Evolutionary conservation across 2,329 filamentous ascomycete genomes (phyloP).

Genomic region (Apiospora sp.): DNA sequence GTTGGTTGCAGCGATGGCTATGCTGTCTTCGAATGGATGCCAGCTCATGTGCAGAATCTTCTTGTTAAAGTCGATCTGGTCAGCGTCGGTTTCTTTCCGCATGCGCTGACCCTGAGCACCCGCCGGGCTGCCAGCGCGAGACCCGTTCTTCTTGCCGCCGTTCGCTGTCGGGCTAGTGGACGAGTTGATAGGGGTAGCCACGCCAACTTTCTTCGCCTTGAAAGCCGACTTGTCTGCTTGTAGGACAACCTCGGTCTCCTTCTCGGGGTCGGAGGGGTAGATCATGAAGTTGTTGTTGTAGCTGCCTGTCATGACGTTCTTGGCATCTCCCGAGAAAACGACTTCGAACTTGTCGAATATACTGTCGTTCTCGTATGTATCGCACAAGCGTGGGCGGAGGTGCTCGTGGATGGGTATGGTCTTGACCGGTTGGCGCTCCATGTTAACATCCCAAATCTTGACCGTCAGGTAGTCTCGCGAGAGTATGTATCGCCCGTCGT

Average conservation of each 20-base stretch:
- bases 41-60: slow-evolving; percentile 99
- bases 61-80: slow-evolving; percentile 99
- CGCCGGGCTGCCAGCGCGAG: slow-evolving; percentile 86
- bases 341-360: slow-evolving; percentile 99
- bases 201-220: slow-evolving; percentile 99
- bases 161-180: slow-evolving; percentile 76
- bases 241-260: slow-evolving; percentile 95
- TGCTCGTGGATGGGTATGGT: slow-evolving; percentile 99
- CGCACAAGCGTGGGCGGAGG: slow-evolving; percentile 89
- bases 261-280: slow-evolving; percentile 93
- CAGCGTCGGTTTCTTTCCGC: slow-evolving; percentile 98
- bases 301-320: slow-evolving; percentile 99
- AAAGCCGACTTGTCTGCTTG: slow-evolving; percentile 99
- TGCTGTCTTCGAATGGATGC: slow-evolving; percentile 99
- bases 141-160: slow-evolving; percentile 85
- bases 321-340: slow-evolving; percentile 96
- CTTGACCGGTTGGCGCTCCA: slow-evolving; percentile 97
- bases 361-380: slow-evolving; percentile 99
- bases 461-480: slow-evolving; percentile 98
- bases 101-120: slow-evolving; percentile 88
- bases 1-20: slow-evolving; percentile 98
- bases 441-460: slow-evolving; percentile 99
- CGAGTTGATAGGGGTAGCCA: slow-evolving; percentile 94
- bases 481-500: slow-evolving; percentile 95
- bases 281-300: slow-evolving; percentile 99